A percentile compares a stretch with the other conserved stretches of the same genome.
These are phyloP conservation scores for Olyra latifolia DNA, from an alignment of 176 grass and related monocot species.

Conservation along the genomic window DNA sequence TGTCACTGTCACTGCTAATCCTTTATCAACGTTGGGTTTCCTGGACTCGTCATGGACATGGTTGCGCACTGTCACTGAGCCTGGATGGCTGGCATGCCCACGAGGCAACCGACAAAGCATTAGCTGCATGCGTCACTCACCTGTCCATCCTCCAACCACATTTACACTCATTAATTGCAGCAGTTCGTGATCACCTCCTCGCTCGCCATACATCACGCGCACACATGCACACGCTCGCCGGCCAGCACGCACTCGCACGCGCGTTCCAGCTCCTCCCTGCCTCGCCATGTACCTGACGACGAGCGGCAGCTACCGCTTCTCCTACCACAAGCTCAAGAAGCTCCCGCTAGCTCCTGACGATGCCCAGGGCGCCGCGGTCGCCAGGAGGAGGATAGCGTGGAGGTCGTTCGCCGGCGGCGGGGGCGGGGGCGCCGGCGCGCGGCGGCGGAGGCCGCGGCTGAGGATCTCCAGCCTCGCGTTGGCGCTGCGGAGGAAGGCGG, in stretches of 20 bases:
- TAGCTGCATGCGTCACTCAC: background rate
- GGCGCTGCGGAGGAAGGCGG: constrained; percentile 54
- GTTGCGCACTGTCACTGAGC: no score
- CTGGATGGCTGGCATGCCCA: no score
- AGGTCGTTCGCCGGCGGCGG: background rate
- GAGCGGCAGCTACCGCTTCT: constrained; percentile 38
- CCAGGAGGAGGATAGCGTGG: constrained; percentile 1
- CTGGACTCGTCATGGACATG: no score
- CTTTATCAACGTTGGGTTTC: background rate
- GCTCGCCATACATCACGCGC: background rate
- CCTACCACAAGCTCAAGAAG: constrained; percentile 59
- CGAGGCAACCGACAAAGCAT: background rate
- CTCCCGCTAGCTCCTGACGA: background rate
- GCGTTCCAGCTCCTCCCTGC: background rate
- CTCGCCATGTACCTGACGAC: background rate
- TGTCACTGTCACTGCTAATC: no score
- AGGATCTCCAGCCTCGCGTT: constrained; percentile 54
- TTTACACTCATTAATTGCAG: constrained; percentile 20
- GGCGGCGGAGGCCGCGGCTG: constrained; percentile 39
- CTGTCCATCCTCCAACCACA: constrained; percentile 21
- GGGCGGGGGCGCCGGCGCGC: background rate
- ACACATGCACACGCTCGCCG: background rate
- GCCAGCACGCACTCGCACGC: no score
- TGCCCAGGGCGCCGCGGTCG: background rate
- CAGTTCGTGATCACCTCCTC: background rate